Evolutionary conservation across 148 eudicot genomes (phyloP), one percentile per base, ranked within the genome.

Genomic region (Amaranthus cruentus): DNA sequence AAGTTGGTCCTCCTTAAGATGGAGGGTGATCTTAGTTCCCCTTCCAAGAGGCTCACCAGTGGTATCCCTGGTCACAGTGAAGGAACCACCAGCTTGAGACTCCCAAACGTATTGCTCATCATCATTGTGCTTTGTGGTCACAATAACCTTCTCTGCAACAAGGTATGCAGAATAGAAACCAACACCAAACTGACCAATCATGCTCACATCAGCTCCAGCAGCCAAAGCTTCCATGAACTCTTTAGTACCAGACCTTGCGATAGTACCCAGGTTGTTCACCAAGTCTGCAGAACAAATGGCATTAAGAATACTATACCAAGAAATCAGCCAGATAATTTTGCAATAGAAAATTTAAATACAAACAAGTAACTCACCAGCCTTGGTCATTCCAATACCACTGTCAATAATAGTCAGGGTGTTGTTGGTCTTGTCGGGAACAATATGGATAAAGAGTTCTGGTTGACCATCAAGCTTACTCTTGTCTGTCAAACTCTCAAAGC

Each of bases 151-250:
- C 61, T 90, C 96, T 5, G 96, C 92, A 73, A 90, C 96, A 78
- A 90, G 80, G 77, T 90, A 90, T 18, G 92, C 84, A 54, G 92
- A 88, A 79, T 88, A 88, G 81, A 88, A 88, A 57, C 92, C 89
- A 5, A 88, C 92, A 76, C 92, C 92, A 66, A 88, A 88, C 77
- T 88, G 92, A 77, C 92, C 89, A 76, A 88, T 88, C 92, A 90
- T 88, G 74, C 96, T 90, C 9, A 88, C 96, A 79, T 90, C 96
- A 75, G 92, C 96, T 66, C 96, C 96, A 71, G 96, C 92, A 47
- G 92, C 84, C 71, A 90, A 80, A 43, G 96, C 96, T 77, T 90
- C 96, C 96, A 90, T 88, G 80, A 90, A 90, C 66, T 90, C 96
- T 63, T 90, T 90, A 0, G 96, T 90, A 18, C 92, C 92, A 10